These are phyloP conservation scores for Chlamydomonas schloesseri DNA, from an alignment of 139 green algal species.

Conservation along the genomic window DNA sequence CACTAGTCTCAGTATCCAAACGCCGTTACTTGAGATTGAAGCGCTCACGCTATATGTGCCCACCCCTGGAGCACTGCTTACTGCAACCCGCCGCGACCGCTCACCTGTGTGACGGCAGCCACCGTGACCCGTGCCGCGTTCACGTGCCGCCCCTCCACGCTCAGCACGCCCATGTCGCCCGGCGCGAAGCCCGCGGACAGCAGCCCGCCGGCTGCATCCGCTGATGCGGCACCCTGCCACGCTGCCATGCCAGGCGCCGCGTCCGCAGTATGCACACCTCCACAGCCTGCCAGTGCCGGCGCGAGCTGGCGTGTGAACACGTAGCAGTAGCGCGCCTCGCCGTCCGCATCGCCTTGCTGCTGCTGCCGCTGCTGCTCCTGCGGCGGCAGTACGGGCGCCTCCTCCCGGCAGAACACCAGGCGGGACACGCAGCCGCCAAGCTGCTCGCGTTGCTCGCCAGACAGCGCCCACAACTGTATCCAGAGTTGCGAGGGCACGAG, in stretches of 20 bases:
- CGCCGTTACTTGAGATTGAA: too few species aligned
- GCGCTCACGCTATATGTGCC: too few species aligned
- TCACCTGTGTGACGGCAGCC: constrained; percentile 23
- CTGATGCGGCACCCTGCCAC: too few species aligned
- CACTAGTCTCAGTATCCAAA: too few species aligned
- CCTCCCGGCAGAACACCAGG: constrained; percentile 28
- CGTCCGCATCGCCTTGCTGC: not conserved
- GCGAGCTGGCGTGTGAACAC: constrained; percentile 37
- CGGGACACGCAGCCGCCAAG: constrained; percentile 69
- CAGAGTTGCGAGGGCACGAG: too few species aligned
- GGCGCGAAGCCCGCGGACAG: constrained; percentile 44
- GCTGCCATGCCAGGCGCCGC: too few species aligned
- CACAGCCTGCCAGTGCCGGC: not conserved
- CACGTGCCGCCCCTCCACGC: constrained; percentile 73
- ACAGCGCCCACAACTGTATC: constrained; percentile 73
- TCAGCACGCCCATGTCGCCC: constrained; percentile 78
- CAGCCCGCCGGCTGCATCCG: not conserved
- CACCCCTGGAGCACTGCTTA: too few species aligned
- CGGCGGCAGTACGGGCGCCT: too few species aligned
- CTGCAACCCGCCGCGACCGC: not conserved
- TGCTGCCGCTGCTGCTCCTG: too few species aligned
- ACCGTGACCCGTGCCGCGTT: constrained; percentile 50
- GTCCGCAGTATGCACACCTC: too few species aligned
- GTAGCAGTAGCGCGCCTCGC: constrained; percentile 29
- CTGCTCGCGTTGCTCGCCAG: constrained; percentile 68